Base-by-base conservation (phyloP, 805 yeast genomes). In the Kodamaea kakaduensis region DNA sequence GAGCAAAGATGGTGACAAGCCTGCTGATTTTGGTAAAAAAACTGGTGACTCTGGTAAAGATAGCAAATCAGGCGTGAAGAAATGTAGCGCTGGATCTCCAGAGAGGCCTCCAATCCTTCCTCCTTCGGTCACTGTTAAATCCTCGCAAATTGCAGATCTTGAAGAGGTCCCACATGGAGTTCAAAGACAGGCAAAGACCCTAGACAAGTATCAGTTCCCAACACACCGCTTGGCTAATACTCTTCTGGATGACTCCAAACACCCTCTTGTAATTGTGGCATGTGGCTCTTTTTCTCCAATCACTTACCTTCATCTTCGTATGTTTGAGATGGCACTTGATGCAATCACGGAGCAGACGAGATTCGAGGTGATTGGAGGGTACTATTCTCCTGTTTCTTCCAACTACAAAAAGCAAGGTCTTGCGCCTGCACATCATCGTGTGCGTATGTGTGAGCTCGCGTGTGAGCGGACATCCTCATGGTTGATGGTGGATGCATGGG, bases 401-500 rank as follows among this genome's bases (percentile, higher is more conserved):
- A 87, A 88, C 58, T 93, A 93, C 66, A 79, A 81, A 54, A 93
- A 93, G 60, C 87, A 86, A 27, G 98, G 98, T 0, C 67, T 93
- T 36, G 97, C 98, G 1, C 78, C 85, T 0, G 71, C 97, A 0
- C 72, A 71, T 43, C 96, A 93, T 58, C 75, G 98, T 39, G 98
- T 93, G 8, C 72, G 97, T 35, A 93, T 93, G 98, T 88, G 98
- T 61, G 98, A 93, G 58, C 70, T 93, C 53, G 97, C 97, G 0
- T 89, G 98, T 60, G 98, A 93, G 56, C 73, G 98, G 51, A 93
- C 98, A 0, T 80, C 93, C 3, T 80, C 90, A 17, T 93, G 98
- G 98, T 71, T 93, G 25, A 93, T 93, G 98, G 98, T 93, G 18
- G 98, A 93, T 58, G 97, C 97, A 1, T 93, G 98, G 98, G 98